Evolutionary conservation across 371 early-diverging fungal species (phyloP), one percentile per base, ranked within the genome.

Genomic region (Coemansia sp.): DNA sequence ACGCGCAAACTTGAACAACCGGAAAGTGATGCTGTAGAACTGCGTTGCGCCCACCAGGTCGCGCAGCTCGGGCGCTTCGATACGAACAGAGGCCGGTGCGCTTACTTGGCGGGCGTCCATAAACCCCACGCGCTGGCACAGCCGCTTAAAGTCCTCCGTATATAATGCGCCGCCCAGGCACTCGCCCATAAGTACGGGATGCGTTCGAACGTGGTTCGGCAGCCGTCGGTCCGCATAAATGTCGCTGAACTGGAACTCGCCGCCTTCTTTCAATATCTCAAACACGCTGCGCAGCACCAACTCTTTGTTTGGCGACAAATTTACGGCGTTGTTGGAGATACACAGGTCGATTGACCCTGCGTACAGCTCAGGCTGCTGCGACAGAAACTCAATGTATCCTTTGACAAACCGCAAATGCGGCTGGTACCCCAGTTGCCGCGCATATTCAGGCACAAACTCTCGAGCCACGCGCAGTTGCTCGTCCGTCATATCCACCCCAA

Each of bases 401-500:
- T 82, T 78, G 44, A 72, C 57, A 53, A 82, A 82, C 56, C 67
- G 61, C 55, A 82, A 66, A 54, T 82, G 78, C 39, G 82, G 82
- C 68, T 68, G 69, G 71, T 71, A 82, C 62, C 82, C 82, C 28
- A 82, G 78, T 39, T 64, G 59, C 14, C 62, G 48, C 54, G 68
- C 57, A 48, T 71, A 80, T 48, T 80, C 80, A 5, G 30, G 23
- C 14, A 82, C 57, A 26, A 59, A 58, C 28, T 71, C 70, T 12
- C 75, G 60, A 9, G 84, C 84, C 50, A 84, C 75, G 3, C 73
- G 58, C 68, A 84, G 64, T 67, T 82, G 83, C 68, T 84, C 84
- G 65, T 79, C 84, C 2, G 83, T 83, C 82, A 83, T 84, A 71
- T 84, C 84, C 12, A 84, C 67, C 33, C 84, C 84, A 5, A 71